Base-by-base conservation (phyloP, 371 early-diverging fungal genomes). In the Nosema muscidifuracis region DNA sequence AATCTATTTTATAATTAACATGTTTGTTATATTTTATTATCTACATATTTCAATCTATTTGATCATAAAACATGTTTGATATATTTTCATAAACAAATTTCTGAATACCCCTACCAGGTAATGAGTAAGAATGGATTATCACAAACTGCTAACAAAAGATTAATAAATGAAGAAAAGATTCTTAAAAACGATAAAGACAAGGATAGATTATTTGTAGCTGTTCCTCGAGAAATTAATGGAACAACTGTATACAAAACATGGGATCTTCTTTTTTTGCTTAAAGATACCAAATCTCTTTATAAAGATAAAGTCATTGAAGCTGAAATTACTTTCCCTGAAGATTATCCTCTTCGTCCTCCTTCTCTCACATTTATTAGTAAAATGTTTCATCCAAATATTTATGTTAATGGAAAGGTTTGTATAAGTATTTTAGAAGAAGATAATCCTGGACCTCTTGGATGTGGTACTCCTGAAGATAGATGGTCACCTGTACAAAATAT, bases 351-450 rank as follows among this genome's bases (percentile, higher is more conserved):
- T 64, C 85, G 86, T 83, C 93, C 93, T 47, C 94, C 94, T 26
- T 87, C 85, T 68, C 86, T 92, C 84, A 84, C 72, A 67, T 94
- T 94, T 82, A 79, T 85, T 4, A 85, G 86, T 31, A 86, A 89
- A 44, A 89, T 94, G 85, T 92, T 84, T 64, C 89, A 89, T 72
- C 88, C 88, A 40, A 88, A 88, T 85, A 75, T 82, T 42, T 97
- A 96, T 81, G 80, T 87, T 15, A 91, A 96, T 84, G 99, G 98
- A 51, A 89, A 88, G 7, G 95, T 99, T 4, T 97, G 98, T 84
- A 95, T 97, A 63, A 92, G 92, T 7, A 99, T 97, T 76, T 85
- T 99, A 34, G 95, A 95, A 2, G 95, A 95, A 16, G 80, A 81
- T 51, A 38, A 7, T 10, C 34, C 38, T 30, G 84, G 83, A 62